A percentile compares a stretch with the other conserved stretches of the same genome.
Evolutionary conservation across 805 yeast genomes (phyloP).

Genomic region (Metschnikowia dekortorum): DNA sequence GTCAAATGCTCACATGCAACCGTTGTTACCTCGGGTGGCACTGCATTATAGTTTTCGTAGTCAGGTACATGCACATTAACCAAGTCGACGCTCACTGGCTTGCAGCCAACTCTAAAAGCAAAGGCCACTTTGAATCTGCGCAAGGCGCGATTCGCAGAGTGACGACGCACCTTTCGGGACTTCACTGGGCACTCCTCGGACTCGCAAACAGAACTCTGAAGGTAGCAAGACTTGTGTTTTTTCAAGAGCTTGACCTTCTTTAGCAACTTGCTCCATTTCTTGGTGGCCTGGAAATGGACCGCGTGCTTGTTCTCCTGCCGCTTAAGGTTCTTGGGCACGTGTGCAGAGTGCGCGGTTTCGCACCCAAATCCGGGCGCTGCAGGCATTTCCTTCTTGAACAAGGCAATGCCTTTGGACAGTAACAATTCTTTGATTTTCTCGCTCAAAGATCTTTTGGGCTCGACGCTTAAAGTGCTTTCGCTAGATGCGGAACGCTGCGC

Average conservation of each 20-base stretch:
- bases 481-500: no score
- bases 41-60: not conserved
- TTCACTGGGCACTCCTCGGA: not conserved
- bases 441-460: no score
- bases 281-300: no score
- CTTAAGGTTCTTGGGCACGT: no score
- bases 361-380: no score
- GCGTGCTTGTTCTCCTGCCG: no score
- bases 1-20: not conserved
- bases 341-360: no score
- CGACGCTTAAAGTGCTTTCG: no score
- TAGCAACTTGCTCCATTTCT: not conserved
- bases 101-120: not conserved
- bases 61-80: not conserved
- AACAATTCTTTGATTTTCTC: no score
- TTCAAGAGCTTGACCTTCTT: not conserved
- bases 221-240: not conserved
- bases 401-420: no score
- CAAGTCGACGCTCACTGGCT: not conserved
- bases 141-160: not conserved
- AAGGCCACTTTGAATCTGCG: not conserved
- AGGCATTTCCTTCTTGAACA: no score
- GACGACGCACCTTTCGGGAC: not conserved
- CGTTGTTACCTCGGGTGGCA: not conserved
- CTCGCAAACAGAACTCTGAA: not conserved